Percentiles rank a stretch among this genome's conserved stretches.
Conservation (phyloP, 1,284 basidiomycete species). For the Albatrellus sp. region DNA sequence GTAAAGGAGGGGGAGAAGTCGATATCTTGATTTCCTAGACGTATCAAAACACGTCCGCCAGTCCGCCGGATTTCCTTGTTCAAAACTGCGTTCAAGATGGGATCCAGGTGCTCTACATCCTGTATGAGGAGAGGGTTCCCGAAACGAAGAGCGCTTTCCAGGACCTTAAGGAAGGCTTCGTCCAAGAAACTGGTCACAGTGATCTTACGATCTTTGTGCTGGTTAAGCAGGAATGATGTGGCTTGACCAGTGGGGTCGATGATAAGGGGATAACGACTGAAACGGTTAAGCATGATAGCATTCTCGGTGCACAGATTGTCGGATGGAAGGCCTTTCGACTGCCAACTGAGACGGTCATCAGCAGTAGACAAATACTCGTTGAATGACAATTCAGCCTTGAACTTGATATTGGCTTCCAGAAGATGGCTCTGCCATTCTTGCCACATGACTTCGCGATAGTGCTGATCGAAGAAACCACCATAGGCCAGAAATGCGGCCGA, state of each 20-base stretch:
- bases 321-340: conserved; percentile 86
- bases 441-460: conserved; percentile 97
- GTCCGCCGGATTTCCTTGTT: conserved; percentile 94
- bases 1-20: conserved; percentile 99
- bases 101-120: conserved; percentile 96
- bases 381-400: conserved; percentile 86
- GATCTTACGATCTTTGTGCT: conserved; percentile 94
- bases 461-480: conserved; percentile 97
- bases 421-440: conserved; percentile 90
- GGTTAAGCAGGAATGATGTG: conserved; percentile 86
- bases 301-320: conserved; percentile 97
- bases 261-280: conserved; percentile 95
- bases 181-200: conserved; percentile 98
- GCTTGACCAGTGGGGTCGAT: conserved; percentile 99
- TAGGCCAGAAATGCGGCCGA: conserved; percentile 97
- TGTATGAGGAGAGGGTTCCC: conserved; percentile 96
- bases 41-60: conserved; percentile 94
- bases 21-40: conserved; percentile 97
- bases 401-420: conserved; percentile 81
- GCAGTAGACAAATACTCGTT: conserved; percentile 96
- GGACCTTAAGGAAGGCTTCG: conserved; percentile 95
- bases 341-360: conserved; percentile 93
- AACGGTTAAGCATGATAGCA: conserved; percentile 97
- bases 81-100: conserved; percentile 94
- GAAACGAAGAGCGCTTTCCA: conserved; percentile 98